Evolutionary conservation across 225 moss, liverwort and hornwort genomes (phyloP).

Genomic region (Climacium dendroides): DNA sequence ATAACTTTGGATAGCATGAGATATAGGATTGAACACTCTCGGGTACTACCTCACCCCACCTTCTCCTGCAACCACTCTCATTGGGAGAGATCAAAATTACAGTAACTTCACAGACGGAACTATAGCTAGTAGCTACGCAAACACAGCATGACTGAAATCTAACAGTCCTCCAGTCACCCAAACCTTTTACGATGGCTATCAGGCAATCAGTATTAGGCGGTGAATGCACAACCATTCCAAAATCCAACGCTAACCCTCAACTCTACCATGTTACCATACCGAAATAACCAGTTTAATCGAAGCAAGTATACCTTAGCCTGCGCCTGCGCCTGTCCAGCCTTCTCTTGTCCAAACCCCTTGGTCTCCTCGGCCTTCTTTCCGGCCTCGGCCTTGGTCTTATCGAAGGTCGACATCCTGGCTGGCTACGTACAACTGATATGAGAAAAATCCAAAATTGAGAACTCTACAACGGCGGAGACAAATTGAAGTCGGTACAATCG

Average conservation of each 20-base stretch:
- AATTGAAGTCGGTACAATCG: neutral
- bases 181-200: neutral
- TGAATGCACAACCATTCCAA: too few relatives aligned
- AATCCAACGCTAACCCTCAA: too few relatives aligned
- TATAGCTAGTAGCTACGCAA: neutral
- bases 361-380: constrained; percentile 20
- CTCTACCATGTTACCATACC: neutral
- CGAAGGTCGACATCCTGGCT: constrained; percentile 20
- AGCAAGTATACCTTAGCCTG: constrained; percentile 9
- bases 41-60: neutral
- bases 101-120: neutral
- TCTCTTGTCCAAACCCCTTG: constrained; percentile 22
- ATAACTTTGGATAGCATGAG: too few relatives aligned
- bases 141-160: neutral
- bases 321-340: constrained; percentile 17
- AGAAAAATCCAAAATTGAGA: neutral
- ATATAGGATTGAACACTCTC: neutral
- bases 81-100: too few relatives aligned
- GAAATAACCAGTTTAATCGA: neutral
- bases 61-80: neutral
- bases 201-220: neutral
- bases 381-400: constrained; percentile 11
- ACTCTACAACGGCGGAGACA: neutral
- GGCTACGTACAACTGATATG: too few relatives aligned
- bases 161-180: neutral